Evolutionary conservation across 257 asterid genomes (phyloP), one percentile per base, ranked within the genome.

Genomic region (Handroanthus guayacan): DNA sequence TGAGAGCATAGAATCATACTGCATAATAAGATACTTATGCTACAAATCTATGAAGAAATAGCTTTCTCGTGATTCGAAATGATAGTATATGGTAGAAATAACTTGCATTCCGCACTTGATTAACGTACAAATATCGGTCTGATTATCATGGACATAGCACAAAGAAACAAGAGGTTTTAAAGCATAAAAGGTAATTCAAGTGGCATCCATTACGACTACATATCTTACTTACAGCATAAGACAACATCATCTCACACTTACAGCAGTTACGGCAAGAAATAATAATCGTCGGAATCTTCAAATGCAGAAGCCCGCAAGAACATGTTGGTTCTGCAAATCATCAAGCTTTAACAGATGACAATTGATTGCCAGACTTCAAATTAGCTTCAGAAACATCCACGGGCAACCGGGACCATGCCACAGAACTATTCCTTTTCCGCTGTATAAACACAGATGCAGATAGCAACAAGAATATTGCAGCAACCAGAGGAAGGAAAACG

Each of bases 381-480:
- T 81, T 78, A 41, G 79, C 82, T 69, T 92, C 92, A 16, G 96
- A 81, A 72, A 81, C 86, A 80, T 94, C 97, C 63, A 86, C 62
- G 63, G 97, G 97, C 82, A 94, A 85, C 43, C 90, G 70, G 14
- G 92, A 87, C 95, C 97, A 94, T 5, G 78, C 90, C 75, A 76
- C 50, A 10, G 86, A 71, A 71, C 77, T 77, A 67, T 37, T 75
- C 76, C 86, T 89, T 74, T 86, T 86, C 86, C 90, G 84, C 75
- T 82, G 91, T 66, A 91, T 25, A 58, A 86, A 51, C 84, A 87
- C 76, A 0, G 91, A 86, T 0, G 85, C 96, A 52, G 83, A 77
- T 18, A 91, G 78, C 84, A 88, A 69, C 85, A 92, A 36, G 76
- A 90, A 81, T 34, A 86, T 79, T 0, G 82, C 94, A 78, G 89